Evolutionary conservation across 768 basidiomycete species (phyloP).

Genomic region (Amanita thiersii): DNA sequence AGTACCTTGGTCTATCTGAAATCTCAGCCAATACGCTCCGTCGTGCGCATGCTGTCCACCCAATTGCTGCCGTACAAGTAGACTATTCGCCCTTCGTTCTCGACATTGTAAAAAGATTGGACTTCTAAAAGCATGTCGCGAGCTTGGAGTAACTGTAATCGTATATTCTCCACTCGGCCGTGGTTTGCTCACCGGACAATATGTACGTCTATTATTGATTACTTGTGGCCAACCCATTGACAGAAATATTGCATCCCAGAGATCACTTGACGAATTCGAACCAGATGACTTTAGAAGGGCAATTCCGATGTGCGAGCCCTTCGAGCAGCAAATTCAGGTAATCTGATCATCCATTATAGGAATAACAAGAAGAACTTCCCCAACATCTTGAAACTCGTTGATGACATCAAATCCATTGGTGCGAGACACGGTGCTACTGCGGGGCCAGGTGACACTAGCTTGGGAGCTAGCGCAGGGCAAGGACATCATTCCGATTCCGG

Average conservation of each 20-base stretch:
- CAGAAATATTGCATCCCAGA: constrained; percentile 11
- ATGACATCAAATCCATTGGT: constrained; percentile 28
- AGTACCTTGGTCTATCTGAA: constrained; percentile 46
- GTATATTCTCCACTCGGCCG: constrained; percentile 43
- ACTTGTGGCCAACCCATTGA: too few relatives aligned
- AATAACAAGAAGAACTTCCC: constrained; percentile 37
- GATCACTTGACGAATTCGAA: constrained; percentile 31
- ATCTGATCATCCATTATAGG: constrained; percentile 11
- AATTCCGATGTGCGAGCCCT: constrained; percentile 20
- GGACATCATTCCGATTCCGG: constrained; percentile 41
- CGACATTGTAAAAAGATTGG: constrained; percentile 32
- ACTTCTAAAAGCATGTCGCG: constrained; percentile 30
- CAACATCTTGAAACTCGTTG: constrained; percentile 34
- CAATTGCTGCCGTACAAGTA: constrained; percentile 34
- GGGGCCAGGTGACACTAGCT: constrained; percentile 40
- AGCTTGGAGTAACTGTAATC: constrained; percentile 36
- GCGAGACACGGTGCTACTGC: constrained; percentile 30
- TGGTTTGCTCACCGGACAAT: constrained; percentile 39
- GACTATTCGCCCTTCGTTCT: constrained; percentile 37
- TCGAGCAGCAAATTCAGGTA: background rate
- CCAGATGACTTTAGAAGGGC: constrained; percentile 29
- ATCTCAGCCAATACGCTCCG: constrained; percentile 33
- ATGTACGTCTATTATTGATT: constrained; percentile 17
- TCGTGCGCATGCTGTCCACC: constrained; percentile 39
- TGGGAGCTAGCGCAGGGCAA: constrained; percentile 41